Evolutionary conservation across 2,329 filamentous ascomycete genomes (phyloP).

Genomic region (Aureobasidium pullulans): DNA sequence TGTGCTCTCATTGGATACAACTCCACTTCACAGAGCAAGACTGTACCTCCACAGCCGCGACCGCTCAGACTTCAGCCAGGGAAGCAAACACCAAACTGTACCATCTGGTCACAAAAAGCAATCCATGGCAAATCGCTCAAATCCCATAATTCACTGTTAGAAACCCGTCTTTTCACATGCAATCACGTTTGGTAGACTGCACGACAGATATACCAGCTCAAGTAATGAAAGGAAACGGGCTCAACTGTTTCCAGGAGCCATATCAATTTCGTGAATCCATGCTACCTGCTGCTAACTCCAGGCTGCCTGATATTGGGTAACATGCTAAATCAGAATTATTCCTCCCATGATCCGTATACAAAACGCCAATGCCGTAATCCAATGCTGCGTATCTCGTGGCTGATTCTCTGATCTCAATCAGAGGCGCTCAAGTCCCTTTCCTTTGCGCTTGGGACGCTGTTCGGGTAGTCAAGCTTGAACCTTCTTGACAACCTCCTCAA

Average conservation of each 20-base stretch:
- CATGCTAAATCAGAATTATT: not conserved
- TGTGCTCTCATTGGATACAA: too few species aligned
- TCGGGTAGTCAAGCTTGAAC: constrained; percentile 50
- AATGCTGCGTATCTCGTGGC: constrained; percentile 10
- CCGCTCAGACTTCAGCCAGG: not conserved
- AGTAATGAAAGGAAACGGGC: not conserved
- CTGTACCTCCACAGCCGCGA: not conserved
- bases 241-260: constrained; percentile 12
- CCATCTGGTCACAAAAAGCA: too few species aligned
- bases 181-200: not conserved
- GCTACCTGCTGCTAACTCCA: constrained; percentile 9
- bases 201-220: not conserved
- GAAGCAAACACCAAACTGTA: too few species aligned
- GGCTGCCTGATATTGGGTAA: not conserved
- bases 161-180: not conserved
- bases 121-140: too few species aligned
- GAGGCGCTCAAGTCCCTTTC: constrained; percentile 1
- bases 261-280: constrained; percentile 7
- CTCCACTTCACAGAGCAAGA: too few species aligned
- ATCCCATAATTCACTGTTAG: too few species aligned
- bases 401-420: not conserved
- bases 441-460: not conserved
- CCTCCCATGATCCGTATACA: not conserved
- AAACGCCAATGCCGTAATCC: constrained; percentile 5
- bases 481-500: constrained; percentile 72